Evolutionary conservation across 352 stramenopile genomes (phyloP), one percentile per base, ranked within the genome.

Genomic region (Globisporangium viniferum): DNA sequence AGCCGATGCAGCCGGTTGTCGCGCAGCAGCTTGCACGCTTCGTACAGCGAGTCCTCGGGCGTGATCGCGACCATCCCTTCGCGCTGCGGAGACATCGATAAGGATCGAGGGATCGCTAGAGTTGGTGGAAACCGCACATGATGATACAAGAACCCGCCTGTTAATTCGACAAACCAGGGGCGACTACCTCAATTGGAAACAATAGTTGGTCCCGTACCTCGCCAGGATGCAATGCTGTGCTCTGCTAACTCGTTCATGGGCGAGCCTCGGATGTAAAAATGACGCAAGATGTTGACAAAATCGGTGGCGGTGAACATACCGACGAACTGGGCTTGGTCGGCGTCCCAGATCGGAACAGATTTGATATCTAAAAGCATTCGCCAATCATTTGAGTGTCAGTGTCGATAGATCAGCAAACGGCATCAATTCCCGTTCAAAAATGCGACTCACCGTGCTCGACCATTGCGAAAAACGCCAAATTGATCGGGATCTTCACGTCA

Each of bases 401-500:
- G 33, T 39, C 33, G 6, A 33, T 33, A 39, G 1, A 39, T 39
- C 33, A 39, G 33, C 33, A 12, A 39, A 39, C 33, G 33, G 8
- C 33, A 39, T 39, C 33, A 39, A 39, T 39, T 10, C 6, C 33
- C 8, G 3, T 39, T 9, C 6, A 39, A 39, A 39, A 39, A 39
- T 9, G 33, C 33, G 0, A 39, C 33, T 5, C 33, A 98, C 95
- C 97, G 83, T 99, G 97, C 77, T 99, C 97, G n/a, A 99, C 95
- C 39, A 99, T 84, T 15, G 97, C 97, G 78, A 99, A 99, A 86
- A 99, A 99, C 36, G 97, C 97, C 46, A 99, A 80, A 71, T 99
- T 98, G 71, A 99, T 98, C 22, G 97, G 97, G 80, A 99, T 99
- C 74, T 98, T 98, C 56, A 98, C 96, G 77, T 99, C 97, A 81